Base-by-base conservation (phyloP, 768 basidiomycete species). In the Mycena alexandri region DNA sequence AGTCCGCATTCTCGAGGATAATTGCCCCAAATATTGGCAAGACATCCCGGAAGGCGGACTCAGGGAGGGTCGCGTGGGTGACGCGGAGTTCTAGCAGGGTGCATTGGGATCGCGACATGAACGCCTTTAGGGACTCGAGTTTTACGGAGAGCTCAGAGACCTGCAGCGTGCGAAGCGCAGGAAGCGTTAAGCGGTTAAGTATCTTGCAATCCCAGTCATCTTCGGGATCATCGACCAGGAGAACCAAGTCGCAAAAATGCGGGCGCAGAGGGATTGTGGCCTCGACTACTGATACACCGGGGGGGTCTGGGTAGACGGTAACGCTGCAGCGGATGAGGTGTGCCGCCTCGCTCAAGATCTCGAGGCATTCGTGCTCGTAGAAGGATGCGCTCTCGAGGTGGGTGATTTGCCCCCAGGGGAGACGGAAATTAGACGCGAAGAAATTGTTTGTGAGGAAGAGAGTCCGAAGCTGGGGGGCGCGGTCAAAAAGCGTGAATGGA, bases 111-210 rank as follows among this genome's bases (percentile, higher is more conserved):
- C 47, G 46, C 47, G 7, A 3, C 4, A 50, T 34, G 19, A 60
- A 29, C 14, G 43, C 43, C 16, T 17, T 24, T 17, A 46, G 42
- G 10, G 22, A n/a, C 19, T n/a, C 42, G 14, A 57, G 25, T 24
- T 17, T 57, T 19, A 57, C 16, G 25, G 19, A 57, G 19, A 11
- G 56, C 17, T 57, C 42, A 5, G 41, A 19, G 42, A 57, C 25
- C 56, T 57, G 43, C 25, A 57, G 29, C 5, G 12, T 44, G 19
- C 56, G 25, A 13, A 57, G 43, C 25, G 43, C 56, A 2, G 56
- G 56, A 2, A 57, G 42, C 11, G 56, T 57, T 8, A 57, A 25
- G 29, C 29, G 33, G 22, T 44, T 42, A 3, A 57, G 29, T 2
- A 57, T 24, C 7, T 29, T 4, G 42, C 56, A 57, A 5, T 29